phyloP scores from a whole-genome alignment of 768 basidiomycete genomes.

The Lentinula boryana region DNA sequence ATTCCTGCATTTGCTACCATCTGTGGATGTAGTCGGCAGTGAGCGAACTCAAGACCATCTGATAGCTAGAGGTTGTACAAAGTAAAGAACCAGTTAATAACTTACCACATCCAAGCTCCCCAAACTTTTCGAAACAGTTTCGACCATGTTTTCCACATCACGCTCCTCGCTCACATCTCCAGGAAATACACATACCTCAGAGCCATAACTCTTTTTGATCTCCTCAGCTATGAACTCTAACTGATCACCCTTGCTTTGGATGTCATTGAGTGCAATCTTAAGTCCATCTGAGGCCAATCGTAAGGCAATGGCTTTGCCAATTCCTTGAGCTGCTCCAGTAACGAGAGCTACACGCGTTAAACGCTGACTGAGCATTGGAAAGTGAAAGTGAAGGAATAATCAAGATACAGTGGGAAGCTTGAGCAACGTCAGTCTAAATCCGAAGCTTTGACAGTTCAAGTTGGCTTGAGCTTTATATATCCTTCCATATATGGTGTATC shows the following conservation, averaged over 20 bases:
- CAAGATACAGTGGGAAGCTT: too few species aligned
- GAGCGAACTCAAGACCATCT: background rate
- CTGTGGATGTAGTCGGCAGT: background rate
- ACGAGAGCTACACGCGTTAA: conserved; percentile 16
- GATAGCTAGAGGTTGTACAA: too few species aligned
- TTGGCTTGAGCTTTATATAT: too few species aligned
- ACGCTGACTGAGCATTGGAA: background rate
- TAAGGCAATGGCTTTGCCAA: conserved; percentile 31
- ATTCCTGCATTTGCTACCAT: conserved; percentile 20
- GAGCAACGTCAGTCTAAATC: too few species aligned
- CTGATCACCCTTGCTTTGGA: conserved; percentile 1
- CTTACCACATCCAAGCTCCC: conserved; percentile 32
- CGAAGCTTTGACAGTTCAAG: too few species aligned
- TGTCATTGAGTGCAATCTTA: conserved; percentile 29
- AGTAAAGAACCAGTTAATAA: background rate
- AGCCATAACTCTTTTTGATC: background rate
- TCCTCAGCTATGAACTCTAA: background rate
- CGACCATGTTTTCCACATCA: conserved; percentile 26
- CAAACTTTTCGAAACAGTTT: conserved; percentile 11
- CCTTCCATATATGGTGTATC: background rate
- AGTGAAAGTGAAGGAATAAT: background rate
- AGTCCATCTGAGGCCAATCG: conserved; percentile 30
- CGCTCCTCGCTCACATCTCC: conserved; percentile 26
- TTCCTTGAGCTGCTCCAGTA: conserved; percentile 32
- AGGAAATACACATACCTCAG: background rate